A percentile compares a stretch with the other conserved stretches of the same genome.
Conservation (phyloP, 2,329 filamentous ascomycete species). For the Talaromyces atroroseus region DNA sequence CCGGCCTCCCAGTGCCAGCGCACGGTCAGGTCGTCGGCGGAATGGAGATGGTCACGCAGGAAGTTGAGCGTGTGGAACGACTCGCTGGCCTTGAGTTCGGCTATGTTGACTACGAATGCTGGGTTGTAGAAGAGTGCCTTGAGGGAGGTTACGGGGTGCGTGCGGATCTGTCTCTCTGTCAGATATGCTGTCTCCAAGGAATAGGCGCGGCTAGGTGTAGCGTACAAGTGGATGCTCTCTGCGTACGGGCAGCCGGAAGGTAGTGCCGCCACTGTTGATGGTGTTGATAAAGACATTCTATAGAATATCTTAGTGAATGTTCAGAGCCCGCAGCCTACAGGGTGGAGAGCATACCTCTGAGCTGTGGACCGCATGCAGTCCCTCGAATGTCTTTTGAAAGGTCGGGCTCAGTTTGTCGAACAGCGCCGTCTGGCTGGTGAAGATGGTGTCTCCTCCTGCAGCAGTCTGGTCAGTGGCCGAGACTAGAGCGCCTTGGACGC, state of each 20-base stretch:
- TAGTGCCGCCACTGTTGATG: conserved; percentile 2
- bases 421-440: conserved; percentile 1
- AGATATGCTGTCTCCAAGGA: background rate
- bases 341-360: conserved; percentile 4
- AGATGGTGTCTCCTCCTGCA: conserved; percentile 4
- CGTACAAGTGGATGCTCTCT: conserved; percentile 9
- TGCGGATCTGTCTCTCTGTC: background rate
- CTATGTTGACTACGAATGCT: conserved; percentile 2
- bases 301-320: background rate
- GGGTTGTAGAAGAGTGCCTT: conserved; percentile 3
- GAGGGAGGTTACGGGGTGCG: conserved; percentile 2
- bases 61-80: conserved; percentile 1
- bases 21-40: conserved; percentile 1
- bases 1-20: conserved; percentile 9
- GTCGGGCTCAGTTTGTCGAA: conserved; percentile 6
- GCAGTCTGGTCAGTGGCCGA: too few relatives aligned
- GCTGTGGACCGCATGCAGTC: conserved; percentile 5
- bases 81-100: conserved; percentile 2
- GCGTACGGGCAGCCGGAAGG: conserved; percentile 3
- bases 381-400: conserved; percentile 4
- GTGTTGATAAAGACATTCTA: conserved; percentile 5
- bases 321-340: background rate
- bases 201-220: background rate
- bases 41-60: background rate
- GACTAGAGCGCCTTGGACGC: too few relatives aligned